phyloP scores from a whole-genome alignment of 2,329 filamentous ascomycete species.

The Xylogone sp. region DNA sequence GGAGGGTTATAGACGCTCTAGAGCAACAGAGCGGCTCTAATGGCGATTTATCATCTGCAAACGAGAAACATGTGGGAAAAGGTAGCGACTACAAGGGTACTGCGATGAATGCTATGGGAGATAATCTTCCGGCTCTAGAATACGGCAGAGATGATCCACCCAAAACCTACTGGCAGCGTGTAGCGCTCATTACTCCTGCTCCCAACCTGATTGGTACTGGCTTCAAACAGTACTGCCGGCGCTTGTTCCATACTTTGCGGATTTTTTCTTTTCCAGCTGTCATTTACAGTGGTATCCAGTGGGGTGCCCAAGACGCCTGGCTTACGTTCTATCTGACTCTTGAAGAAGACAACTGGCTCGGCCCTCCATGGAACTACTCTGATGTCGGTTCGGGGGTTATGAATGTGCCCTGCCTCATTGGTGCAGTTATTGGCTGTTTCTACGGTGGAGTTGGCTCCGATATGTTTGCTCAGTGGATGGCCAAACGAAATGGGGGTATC shows the following conservation, averaged over 20 bases:
- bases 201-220: conserved; percentile 50
- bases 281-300: conserved; percentile 53
- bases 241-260: conserved; percentile 51
- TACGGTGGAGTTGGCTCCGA: conserved; percentile 56
- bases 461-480: conserved; percentile 46
- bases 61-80: not conserved
- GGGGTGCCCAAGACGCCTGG: conserved; percentile 58
- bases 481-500: conserved; percentile 26
- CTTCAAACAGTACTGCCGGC: conserved; percentile 48
- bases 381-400: conserved; percentile 52
- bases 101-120: conserved; percentile 8
- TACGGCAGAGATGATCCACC: conserved; percentile 19
- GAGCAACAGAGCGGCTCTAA: not conserved
- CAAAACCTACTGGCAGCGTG: conserved; percentile 52
- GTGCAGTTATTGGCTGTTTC: conserved; percentile 51
- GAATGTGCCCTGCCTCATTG: conserved; percentile 52
- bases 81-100: too few relatives aligned
- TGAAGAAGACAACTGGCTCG: conserved; percentile 52
- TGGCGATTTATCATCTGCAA: not conserved
- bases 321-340: conserved; percentile 56
- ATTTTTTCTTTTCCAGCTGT: conserved; percentile 55
- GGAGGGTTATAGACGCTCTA: conserved; percentile 20
- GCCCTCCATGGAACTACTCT: conserved; percentile 50
- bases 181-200: conserved; percentile 51
- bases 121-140: conserved; percentile 13